A percentile compares a stretch with the other conserved stretches of the same genome.
Conservation (phyloP, 2,329 filamentous ascomycete genomes). For the Beauveria sp. region DNA sequence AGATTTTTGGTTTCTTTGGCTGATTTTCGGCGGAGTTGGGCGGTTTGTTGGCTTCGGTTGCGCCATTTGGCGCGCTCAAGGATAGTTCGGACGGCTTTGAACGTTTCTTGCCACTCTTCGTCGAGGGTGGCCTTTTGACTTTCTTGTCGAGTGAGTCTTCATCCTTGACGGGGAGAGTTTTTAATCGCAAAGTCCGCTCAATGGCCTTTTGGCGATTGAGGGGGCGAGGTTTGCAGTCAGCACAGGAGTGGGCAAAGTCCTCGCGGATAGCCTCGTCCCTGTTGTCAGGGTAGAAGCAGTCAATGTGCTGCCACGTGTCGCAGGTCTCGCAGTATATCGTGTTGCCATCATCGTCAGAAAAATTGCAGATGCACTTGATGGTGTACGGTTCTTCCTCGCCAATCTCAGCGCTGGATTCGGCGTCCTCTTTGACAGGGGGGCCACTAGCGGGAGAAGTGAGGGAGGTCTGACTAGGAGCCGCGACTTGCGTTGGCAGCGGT, state of each 20-base stretch:
- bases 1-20: constrained; percentile 75
- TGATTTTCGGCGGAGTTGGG: constrained; percentile 40
- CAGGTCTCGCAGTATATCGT: constrained; percentile 95
- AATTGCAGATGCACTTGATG: constrained; percentile 96
- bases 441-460: constrained; percentile 25
- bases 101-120: constrained; percentile 78
- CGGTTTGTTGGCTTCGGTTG: constrained; percentile 47
- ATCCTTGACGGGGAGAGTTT: constrained; percentile 29
- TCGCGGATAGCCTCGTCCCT: constrained; percentile 63
- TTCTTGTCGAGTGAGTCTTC: constrained; percentile 58
- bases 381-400: constrained; percentile 76
- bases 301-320: constrained; percentile 97
- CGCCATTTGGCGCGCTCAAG: constrained; percentile 57
- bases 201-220: constrained; percentile 69
- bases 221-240: constrained; percentile 73
- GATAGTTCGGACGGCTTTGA: constrained; percentile 61
- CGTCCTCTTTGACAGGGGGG: constrained; percentile 32
- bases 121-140: constrained; percentile 64
- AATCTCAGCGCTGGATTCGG: constrained; percentile 40
- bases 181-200: constrained; percentile 59
- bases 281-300: constrained; percentile 82
- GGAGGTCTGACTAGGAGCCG: constrained; percentile 46
- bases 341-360: constrained; percentile 89
- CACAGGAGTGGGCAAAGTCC: constrained; percentile 75
- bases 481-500: constrained; percentile 46